Evolutionary conservation across 1,139 yeast genomes (phyloP), one percentile per base, ranked within the genome.

Genomic region (Ashbya aceris): DNA sequence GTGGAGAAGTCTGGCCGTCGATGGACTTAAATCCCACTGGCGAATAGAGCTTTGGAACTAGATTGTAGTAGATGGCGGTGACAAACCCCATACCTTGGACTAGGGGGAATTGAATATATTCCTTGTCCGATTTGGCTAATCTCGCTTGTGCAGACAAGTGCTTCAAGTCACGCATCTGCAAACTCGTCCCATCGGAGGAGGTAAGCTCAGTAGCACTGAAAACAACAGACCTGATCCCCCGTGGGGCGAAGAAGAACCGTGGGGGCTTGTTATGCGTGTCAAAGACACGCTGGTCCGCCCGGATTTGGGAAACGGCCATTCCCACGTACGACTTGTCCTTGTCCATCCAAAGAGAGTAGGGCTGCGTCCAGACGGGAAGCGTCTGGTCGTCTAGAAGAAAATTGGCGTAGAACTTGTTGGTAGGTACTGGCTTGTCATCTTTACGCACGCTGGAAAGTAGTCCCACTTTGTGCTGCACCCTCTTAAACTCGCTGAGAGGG

Each of bases 341-440:
- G 4, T 75, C 65, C 60, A 69, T 78, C 79, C 85, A 84, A 35
- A 86, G 62, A 1, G 86, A 78, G 56, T 84, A 86, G 1, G 96
- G 96, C 54, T 81, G 87, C 1, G 94, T 76, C 80, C 84, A 85
- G 4, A 80, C 74, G 2, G 75, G 81, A 42, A 74, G 64, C 8
- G 74, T 72, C 56, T 83, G 91, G 33, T 66, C 65, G 1, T 71
- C 91, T 20, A 87, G 71, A 46, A 85, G 65, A 58, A 86, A 65
- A 62, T 87, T 87, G 8, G 84, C 81, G 59, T 83, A 86, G 61
- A 85, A 87, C 59, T 86, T 85, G 65, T 87, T 87, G 13, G 96
- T 86, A 49, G 77, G 77, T 38, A 78, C 70, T 6, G 94, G 85
- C 11, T 57, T 64, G 8, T 58, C 51, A n/a, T 51, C 47, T 33